phyloP scores from a whole-genome alignment of 805 yeast genomes.

The Candida oleophila region DNA sequence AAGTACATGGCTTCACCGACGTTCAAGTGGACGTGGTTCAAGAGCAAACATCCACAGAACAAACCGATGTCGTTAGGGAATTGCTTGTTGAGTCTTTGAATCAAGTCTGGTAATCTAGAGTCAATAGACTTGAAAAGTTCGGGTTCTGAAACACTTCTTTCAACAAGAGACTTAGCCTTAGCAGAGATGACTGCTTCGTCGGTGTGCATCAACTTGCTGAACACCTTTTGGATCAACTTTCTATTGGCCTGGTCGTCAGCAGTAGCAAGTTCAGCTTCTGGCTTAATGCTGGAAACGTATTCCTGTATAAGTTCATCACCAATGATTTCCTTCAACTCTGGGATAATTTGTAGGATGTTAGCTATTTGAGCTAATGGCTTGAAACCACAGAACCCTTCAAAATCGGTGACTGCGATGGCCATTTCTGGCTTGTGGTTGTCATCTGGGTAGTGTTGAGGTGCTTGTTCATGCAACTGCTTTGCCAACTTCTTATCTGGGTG shows the following conservation, averaged over 20 bases:
- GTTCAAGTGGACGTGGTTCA: conserved; percentile 79
- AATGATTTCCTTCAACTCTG: conserved; percentile 73
- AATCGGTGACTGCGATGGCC: conserved; percentile 95
- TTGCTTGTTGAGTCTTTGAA: conserved; percentile 76
- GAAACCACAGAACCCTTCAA: conserved; percentile 98
- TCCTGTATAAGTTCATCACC: conserved; percentile 57
- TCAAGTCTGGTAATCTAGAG: conserved; percentile 63
- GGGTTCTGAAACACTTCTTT: conserved; percentile 60
- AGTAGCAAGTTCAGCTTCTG: conserved; percentile 46
- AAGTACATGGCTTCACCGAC: conserved; percentile 96
- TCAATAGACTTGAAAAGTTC: conserved; percentile 50
- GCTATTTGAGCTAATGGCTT: conserved; percentile 83
- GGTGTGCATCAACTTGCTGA: conserved; percentile 82
- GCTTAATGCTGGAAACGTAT: conserved; percentile 51
- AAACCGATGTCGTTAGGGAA: conserved; percentile 93
- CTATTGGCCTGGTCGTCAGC: conserved; percentile 58
- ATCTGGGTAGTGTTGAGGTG: conserved; percentile 95
- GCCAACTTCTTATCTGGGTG: conserved; percentile 94
- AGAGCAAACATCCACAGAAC: conserved; percentile 90
- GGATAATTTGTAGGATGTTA: conserved; percentile 63
- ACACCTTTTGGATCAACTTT: conserved; percentile 68
- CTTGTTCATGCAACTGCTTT: conserved; percentile 67
- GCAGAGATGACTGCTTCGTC: conserved; percentile 55
- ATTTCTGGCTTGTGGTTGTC: conserved; percentile 99
- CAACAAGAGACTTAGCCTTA: conserved; percentile 64